A percentile compares a stretch with the other conserved stretches of the same genome.
These are phyloP conservation scores for Leptographium lundbergii DNA, from an alignment of 2,329 filamentous ascomycete genomes.

Conservation along the genomic window DNA sequence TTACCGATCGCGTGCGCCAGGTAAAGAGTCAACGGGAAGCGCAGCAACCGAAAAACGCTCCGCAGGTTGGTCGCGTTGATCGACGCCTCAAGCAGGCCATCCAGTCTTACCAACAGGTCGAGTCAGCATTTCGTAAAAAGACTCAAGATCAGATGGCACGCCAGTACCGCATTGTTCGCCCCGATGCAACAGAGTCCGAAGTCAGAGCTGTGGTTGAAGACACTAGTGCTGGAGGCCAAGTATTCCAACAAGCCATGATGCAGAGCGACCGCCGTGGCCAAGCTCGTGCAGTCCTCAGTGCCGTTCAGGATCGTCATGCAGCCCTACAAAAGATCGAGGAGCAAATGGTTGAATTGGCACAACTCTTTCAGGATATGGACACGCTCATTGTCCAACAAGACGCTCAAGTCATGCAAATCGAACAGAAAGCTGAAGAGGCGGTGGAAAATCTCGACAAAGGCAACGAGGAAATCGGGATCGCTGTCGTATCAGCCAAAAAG, in stretches of 20 bases:
- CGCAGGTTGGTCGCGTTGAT: constrained; percentile 73
- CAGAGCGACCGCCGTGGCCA: constrained; percentile 70
- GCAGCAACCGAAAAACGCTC: constrained; percentile 56
- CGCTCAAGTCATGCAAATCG: constrained; percentile 64
- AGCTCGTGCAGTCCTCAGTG: constrained; percentile 64
- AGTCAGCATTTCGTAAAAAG: constrained; percentile 68
- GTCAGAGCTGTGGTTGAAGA: constrained; percentile 67
- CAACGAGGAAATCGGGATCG: constrained; percentile 70
- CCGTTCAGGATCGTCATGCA: constrained; percentile 70
- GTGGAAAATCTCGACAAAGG: constrained; percentile 74
- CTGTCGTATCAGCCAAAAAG: constrained; percentile 67
- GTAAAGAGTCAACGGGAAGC: constrained; percentile 69
- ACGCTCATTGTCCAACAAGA: constrained; percentile 80
- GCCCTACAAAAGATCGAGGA: constrained; percentile 86
- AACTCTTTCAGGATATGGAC: constrained; percentile 85
- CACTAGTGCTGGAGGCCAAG: constrained; percentile 55
- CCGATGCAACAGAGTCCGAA: constrained; percentile 67
- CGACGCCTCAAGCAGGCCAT: constrained; percentile 70
- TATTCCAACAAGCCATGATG: constrained; percentile 81
- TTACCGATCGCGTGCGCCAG: constrained; percentile 66
- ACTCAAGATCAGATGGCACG: constrained; percentile 74
- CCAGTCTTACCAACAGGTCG: constrained; percentile 66
- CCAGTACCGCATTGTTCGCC: constrained; percentile 81
- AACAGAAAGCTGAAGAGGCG: constrained; percentile 76
- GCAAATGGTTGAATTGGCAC: constrained; percentile 75